Base-by-base conservation (phyloP, 1,284 basidiomycete genomes). In the Ganoderma lingzhi region DNA sequence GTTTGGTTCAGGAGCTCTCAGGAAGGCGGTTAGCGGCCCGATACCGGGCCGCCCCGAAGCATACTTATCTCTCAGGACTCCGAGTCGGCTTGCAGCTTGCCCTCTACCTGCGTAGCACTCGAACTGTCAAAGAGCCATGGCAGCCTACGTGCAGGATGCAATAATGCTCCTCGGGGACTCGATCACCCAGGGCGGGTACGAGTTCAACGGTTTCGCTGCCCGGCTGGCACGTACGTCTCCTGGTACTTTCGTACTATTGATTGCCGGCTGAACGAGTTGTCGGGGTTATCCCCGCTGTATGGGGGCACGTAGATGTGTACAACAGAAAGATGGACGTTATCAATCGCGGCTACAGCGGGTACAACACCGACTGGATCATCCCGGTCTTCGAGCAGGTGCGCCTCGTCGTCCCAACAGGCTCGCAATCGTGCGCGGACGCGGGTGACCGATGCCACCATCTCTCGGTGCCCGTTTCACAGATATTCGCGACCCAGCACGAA, bases 361-460 rank as follows among this genome's bases (percentile, higher is more conserved):
- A 96, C 80, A 96, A 93, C 76, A 92, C 93, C 0, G 89, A 92
- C 53, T 96, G 95, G 94, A 91, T 86, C 3, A 82, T 95, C 32
- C 92, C 93, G 0, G 86, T 94, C 41, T 88, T 96, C 71, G 87
- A 93, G 76, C 89, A 92, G 85, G 92, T 93, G 65, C 74, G 83
- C 67, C 48, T 6, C 53, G 1, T 17, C 30, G 8, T 14, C 9
- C 32, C 14, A 15, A 30, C 30, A n/a, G 6, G 15, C 23, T 23
- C 23, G 23, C 23, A 23, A 23, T 23, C 23, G 23, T 23, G 23
- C 23, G 15, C 28, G 28, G 28, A 10, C 28, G 28, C 53, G 44
- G n/a, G 6, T 37, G 17, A n/a, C 10, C 19, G 15, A 35, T 32
- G 3, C 0, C 10, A 1, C 2, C 32, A 56, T 35, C 23, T 19